Conservation (phyloP, 768 basidiomycete species). For the Tricholoma terreum region DNA sequence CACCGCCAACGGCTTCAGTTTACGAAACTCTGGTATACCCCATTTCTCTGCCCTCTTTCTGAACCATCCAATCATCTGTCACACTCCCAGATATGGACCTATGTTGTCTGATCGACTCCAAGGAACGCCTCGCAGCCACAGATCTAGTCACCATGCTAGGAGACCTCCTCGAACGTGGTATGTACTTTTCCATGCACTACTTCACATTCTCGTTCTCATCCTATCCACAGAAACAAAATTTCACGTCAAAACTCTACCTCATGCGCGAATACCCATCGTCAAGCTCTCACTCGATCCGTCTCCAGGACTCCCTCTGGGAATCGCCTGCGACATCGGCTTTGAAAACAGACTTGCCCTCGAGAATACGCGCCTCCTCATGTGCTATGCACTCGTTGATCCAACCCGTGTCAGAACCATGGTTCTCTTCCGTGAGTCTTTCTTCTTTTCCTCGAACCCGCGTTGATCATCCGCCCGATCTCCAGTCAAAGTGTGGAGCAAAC, state of each 20-base stretch:
- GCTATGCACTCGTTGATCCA: conserved; percentile 96
- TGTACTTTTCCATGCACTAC: conserved; percentile 24
- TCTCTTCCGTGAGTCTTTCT: conserved; percentile 78
- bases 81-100: conserved; percentile 91
- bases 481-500: conserved; percentile 99
- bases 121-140: conserved; percentile 71
- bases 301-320: conserved; percentile 76
- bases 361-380: conserved; percentile 94
- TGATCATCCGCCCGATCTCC: conserved; percentile 13
- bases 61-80: background rate
- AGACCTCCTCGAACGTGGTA: conserved; percentile 89
- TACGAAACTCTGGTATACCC: conserved; percentile 82
- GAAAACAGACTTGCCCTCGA: conserved; percentile 96
- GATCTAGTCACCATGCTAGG: conserved; percentile 95
- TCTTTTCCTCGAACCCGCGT: conserved; percentile 5
- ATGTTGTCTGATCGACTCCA: conserved; percentile 92
- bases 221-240: conserved; percentile 79
- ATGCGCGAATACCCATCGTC: conserved; percentile 97
- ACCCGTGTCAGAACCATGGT: conserved; percentile 91
- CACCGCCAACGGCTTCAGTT: conserved; percentile 95
- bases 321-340: conserved; percentile 98
- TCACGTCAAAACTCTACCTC: conserved; percentile 92
- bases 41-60: conserved; percentile 10
- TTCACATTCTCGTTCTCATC: background rate
- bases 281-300: conserved; percentile 92